A percentile compares a stretch with the other conserved stretches of the same genome.
phyloP scores from a whole-genome alignment of 441 rosid genomes.

The Euphorbia corollata region DNA sequence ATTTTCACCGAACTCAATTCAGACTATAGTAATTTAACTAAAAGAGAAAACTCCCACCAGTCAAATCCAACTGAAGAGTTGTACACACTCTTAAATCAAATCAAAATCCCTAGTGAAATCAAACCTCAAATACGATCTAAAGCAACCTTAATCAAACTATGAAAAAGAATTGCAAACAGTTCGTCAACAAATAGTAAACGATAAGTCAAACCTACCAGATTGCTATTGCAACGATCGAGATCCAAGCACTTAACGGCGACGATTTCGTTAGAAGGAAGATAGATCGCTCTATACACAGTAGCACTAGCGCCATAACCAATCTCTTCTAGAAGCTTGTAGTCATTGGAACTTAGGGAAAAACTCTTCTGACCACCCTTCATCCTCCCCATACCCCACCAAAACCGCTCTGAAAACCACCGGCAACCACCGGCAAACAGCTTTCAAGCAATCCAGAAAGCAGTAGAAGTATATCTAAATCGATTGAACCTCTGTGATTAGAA shows the following conservation, averaged over 20 bases:
- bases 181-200: background rate
- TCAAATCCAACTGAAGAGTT: constrained; percentile 8
- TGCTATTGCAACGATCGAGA: constrained; percentile 97
- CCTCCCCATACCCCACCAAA: constrained; percentile 37
- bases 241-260: constrained; percentile 94
- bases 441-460: background rate
- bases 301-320: constrained; percentile 94
- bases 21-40: background rate
- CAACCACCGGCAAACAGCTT: constrained; percentile 11
- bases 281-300: constrained; percentile 83
- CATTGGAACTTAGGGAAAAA: constrained; percentile 53
- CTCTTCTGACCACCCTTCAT: constrained; percentile 41
- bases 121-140: constrained; percentile 19
- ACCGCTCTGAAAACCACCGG: constrained; percentile 7
- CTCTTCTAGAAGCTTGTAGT: constrained; percentile 83
- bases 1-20: background rate
- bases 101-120: constrained; percentile 14
- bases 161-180: constrained; percentile 7
- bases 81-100: background rate
- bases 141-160: constrained; percentile 10
- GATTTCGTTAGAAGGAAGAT: constrained; percentile 67
- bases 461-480: background rate
- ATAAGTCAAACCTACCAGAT: constrained; percentile 51
- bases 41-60: background rate
- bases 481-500: constrained; percentile 6